Base-by-base conservation (phyloP, 2,329 filamentous ascomycete genomes). In the Xylaria sp. region DNA sequence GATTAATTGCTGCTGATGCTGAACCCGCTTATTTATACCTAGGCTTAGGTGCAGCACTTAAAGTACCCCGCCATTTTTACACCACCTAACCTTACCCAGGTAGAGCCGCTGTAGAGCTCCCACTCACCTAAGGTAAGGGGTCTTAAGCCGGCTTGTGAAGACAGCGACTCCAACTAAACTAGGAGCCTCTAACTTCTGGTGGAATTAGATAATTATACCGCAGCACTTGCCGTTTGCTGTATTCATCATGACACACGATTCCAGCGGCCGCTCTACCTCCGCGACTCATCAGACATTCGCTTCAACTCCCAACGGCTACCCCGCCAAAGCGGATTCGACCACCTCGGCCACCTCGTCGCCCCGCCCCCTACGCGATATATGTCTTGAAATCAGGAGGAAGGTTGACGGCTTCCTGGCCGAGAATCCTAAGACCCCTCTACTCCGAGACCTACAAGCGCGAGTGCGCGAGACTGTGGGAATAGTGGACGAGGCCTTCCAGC, bases 381-480 rank as follows among this genome's bases (percentile, higher is more conserved):
- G 70, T 55, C 63, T 68, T 50, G 67, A 84, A 72, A 83, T 92
- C 70, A 85, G 89, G 73, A 80, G 80, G 70, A 87, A 87, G 78
- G 83, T 97, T 68, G 82, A 87, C 58, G 83, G 84, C 27, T 94
- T 97, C 76, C 84, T 97, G 64, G 71, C 68, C 40, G 58, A 69
- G 47, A 83, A 83, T 55, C 85, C 89, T 71, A 80, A 87, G 37
- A 83, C 88, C 1, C n/a, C 51, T 68, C 80, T 87, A 53, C 81
- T 94, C 66, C 84, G 82, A 73, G 84, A 84, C 64, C 88, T 94
- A 32, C 94, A 98, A 81, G 81, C 83, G 66, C 94, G 96, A 83
- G 92, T 92, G 54, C 87, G 89, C 69, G 84, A 88, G 62, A 91
- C 93, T 27, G 85, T 97, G 76, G 85, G 81, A 25, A 90, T 97